These are phyloP conservation scores for Nitzschia sp. DNA, from an alignment of 108 stramenopile genomes.

Conservation along the genomic window DNA sequence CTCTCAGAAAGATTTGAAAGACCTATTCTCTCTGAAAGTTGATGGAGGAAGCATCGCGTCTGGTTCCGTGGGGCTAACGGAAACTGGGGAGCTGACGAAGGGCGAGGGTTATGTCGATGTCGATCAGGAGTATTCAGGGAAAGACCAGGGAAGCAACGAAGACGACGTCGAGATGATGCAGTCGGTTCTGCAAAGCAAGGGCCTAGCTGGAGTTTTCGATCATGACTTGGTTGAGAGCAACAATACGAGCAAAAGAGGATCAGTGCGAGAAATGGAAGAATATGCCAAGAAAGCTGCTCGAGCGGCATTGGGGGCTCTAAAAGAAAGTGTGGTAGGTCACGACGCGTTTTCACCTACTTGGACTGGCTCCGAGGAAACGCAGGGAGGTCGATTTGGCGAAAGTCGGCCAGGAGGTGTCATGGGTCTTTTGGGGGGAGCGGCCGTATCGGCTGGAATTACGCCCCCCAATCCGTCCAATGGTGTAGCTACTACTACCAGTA, in stretches of 20 bases:
- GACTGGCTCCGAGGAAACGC: conserved; percentile 62
- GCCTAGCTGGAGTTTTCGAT: conserved; percentile 79
- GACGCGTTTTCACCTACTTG: conserved; percentile 58
- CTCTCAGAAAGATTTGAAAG: conserved; percentile 83
- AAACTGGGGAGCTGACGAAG: conserved; percentile 64
- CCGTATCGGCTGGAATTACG: neutral
- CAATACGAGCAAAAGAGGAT: conserved; percentile 44
- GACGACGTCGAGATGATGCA: conserved; percentile 60
- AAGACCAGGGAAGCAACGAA: neutral
- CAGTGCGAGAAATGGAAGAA: conserved; percentile 76
- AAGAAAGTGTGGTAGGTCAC: conserved; percentile 48
- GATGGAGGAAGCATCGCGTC: conserved; percentile 52
- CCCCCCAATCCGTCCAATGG: conserved; percentile 5
- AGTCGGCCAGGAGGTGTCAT: neutral
- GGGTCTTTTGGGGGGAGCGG: no score
- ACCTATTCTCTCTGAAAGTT: conserved; percentile 89
- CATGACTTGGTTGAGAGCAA: conserved; percentile 45
- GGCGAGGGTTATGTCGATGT: conserved; percentile 67
- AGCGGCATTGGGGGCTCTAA: conserved; percentile 59
- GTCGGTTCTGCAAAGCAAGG: conserved; percentile 74
- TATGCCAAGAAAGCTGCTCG: conserved; percentile 66
- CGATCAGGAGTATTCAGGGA: conserved; percentile 26
- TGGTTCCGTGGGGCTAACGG: conserved; percentile 60
- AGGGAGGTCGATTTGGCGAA: conserved; percentile 14
- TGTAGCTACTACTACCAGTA: neutral